A percentile compares a stretch with the other conserved stretches of the same genome.
Conservation (phyloP, 768 basidiomycete species). For the Naganishia kalamii region DNA sequence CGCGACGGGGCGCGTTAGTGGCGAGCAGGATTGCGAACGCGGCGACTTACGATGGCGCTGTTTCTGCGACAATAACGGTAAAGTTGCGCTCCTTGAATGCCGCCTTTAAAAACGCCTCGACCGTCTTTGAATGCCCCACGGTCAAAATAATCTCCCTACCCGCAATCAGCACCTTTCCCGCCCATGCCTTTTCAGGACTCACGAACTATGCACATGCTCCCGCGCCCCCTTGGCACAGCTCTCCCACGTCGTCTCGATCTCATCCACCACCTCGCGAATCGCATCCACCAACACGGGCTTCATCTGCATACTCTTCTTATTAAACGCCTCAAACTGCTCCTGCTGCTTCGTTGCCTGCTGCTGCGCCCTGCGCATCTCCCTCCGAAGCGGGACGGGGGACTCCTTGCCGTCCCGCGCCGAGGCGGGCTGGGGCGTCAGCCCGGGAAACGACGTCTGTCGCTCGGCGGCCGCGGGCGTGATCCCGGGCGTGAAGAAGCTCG, state of each 20-base stretch:
- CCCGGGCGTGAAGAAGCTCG: slow-evolving; percentile 14
- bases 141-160: slow-evolving; percentile 86
- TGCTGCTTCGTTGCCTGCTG: slow-evolving; percentile 10
- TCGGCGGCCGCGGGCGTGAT: neutral
- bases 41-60: slow-evolving; percentile 78
- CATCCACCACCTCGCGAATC: slow-evolving; percentile 91
- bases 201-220: slow-evolving; percentile 99
- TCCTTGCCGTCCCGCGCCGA: neutral
- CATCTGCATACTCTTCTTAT: slow-evolving; percentile 46
- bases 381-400: neutral
- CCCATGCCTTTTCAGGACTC: slow-evolving; percentile 44
- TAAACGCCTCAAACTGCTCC: slow-evolving; percentile 11
- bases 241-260: slow-evolving; percentile 91
- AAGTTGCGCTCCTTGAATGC: slow-evolving; percentile 86
- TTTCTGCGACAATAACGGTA: slow-evolving; percentile 92
- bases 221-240: slow-evolving; percentile 87
- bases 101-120: slow-evolving; percentile 85
- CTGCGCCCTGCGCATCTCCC: slow-evolving; percentile 2
- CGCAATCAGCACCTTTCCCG: neutral
- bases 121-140: slow-evolving; percentile 87
- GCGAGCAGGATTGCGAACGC: neutral
- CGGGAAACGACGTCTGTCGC: slow-evolving; percentile 16
- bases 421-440: neutral
- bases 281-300: slow-evolving; percentile 96
- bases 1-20: neutral